phyloP scores from a whole-genome alignment of 495 filamentous ascomycete genomes.

The Penicillium simplicissimum region DNA sequence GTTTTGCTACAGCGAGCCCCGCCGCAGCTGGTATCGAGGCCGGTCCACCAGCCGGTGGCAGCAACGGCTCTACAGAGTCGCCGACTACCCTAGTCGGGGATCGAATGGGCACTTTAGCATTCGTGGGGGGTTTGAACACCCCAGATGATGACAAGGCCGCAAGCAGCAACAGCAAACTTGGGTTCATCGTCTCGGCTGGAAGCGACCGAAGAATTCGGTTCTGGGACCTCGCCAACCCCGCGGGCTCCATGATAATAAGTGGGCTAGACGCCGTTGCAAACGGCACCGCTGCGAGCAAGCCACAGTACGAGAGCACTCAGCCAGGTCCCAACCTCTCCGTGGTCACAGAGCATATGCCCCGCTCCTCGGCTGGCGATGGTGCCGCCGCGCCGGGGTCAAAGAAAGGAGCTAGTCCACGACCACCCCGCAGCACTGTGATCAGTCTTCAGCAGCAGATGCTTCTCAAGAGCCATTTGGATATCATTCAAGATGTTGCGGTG shows the following conservation, averaged over 20 bases:
- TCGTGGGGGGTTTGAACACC: constrained; percentile 53
- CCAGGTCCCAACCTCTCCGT: constrained; percentile 67
- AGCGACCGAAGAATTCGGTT: constrained; percentile 89
- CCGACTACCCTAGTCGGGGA: constrained; percentile 47
- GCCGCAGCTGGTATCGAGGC: constrained; percentile 49
- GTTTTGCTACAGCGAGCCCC: constrained; percentile 67
- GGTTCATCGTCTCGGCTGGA: constrained; percentile 83
- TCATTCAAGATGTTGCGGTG: constrained; percentile 82
- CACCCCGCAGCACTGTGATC: constrained; percentile 82
- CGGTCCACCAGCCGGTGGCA: constrained; percentile 32
- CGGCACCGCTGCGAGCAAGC: constrained; percentile 45
- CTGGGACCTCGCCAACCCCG: constrained; percentile 79
- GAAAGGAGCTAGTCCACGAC: constrained; percentile 46
- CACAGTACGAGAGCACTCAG: constrained; percentile 70
- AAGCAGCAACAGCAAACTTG: constrained; percentile 42
- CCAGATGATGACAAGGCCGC: constrained; percentile 43
- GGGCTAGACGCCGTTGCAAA: constrained; percentile 71
- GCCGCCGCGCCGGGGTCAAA: constrained; percentile 32
- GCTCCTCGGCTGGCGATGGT: constrained; percentile 28
- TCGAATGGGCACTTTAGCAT: constrained; percentile 56
- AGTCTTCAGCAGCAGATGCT: constrained; percentile 83
- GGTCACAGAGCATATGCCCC: constrained; percentile 67
- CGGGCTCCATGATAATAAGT: constrained; percentile 74
- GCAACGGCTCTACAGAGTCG: constrained; percentile 29
- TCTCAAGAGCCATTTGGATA: constrained; percentile 83